These are phyloP conservation scores for Cyclanthera cordifolia DNA, from an alignment of 306 rosid genomes.

Conservation along the genomic window DNA sequence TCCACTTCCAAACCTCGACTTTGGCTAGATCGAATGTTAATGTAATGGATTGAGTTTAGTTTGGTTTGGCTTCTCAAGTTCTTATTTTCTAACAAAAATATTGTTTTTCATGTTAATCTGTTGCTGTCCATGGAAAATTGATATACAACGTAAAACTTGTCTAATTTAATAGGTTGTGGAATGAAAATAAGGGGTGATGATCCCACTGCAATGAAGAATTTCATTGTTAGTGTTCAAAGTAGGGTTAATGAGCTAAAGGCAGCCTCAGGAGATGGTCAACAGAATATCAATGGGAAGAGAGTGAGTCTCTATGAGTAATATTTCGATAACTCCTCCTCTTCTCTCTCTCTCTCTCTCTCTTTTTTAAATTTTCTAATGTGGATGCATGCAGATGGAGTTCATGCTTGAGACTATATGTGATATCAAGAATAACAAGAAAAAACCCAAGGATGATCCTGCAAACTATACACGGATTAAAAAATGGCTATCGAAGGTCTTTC, in stretches of 20 bases:
- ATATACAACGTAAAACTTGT: background rate
- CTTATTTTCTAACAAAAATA: background rate
- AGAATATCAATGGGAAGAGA: conserved; percentile 47
- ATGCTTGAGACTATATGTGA: conserved; percentile 91
- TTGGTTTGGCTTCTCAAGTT: background rate
- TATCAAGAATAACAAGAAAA: conserved; percentile 91
- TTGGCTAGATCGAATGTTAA: background rate
- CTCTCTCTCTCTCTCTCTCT: background rate
- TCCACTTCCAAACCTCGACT: background rate
- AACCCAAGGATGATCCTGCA: conserved; percentile 60
- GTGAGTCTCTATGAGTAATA: conserved; percentile 34
- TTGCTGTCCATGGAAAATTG: background rate
- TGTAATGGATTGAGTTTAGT: background rate
- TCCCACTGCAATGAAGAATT: conserved; percentile 71
- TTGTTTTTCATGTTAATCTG: background rate
- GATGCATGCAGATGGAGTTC: conserved; percentile 75
- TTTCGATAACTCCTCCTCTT: background rate
- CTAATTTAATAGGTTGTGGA: conserved; percentile 59
- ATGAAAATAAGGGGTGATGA: conserved; percentile 93
- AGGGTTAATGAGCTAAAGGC: conserved; percentile 57
- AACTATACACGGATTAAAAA: conserved; percentile 63
- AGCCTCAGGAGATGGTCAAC: conserved; percentile 32
- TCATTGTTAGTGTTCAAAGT: conserved; percentile 58
- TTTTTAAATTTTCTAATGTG: conserved; percentile 11
- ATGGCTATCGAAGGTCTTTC: conserved; percentile 83